These are phyloP conservation scores for Candida smagusa DNA, from an alignment of 1,139 yeast species.

Conservation along the genomic window DNA sequence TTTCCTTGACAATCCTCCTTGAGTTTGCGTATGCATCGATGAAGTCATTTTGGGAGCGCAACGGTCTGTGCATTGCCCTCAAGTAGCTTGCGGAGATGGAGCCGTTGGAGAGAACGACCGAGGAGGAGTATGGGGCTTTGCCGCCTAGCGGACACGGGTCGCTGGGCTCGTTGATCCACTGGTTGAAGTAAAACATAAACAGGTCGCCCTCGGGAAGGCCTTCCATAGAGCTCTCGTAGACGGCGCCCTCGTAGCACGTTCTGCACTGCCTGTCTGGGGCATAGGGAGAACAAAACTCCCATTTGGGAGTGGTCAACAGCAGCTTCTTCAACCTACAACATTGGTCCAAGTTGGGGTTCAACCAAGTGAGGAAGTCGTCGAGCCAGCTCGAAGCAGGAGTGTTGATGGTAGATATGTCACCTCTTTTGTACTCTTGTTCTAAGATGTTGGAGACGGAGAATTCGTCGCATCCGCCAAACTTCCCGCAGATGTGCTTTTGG, in stretches of 20 bases:
- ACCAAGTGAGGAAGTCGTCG: slow-evolving; percentile 84
- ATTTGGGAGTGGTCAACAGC: slow-evolving; percentile 6
- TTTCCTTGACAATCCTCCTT: slow-evolving; percentile 60
- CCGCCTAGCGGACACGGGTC: slow-evolving; percentile 97
- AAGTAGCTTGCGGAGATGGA: slow-evolving; percentile 60
- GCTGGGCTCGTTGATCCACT: slow-evolving; percentile 84
- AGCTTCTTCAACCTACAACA: slow-evolving; percentile 71
- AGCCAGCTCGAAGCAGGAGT: slow-evolving; percentile 92
- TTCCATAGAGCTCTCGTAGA: slow-evolving; percentile 72
- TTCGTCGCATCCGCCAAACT: slow-evolving; percentile 79
- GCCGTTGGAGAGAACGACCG: slow-evolving; percentile 43
- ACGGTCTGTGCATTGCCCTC: slow-evolving; percentile 77
- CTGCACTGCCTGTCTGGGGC: slow-evolving; percentile 74
- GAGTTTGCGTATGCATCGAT: slow-evolving; percentile 78
- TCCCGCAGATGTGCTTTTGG: slow-evolving; percentile 82
- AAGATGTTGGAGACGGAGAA: slow-evolving; percentile 78
- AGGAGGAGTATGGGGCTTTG: slow-evolving; percentile 78
- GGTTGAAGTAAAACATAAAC: slow-evolving; percentile 67
- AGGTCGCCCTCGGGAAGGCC: slow-evolving; percentile 79
- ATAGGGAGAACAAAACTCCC: slow-evolving; percentile 60
- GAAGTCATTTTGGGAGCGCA: slow-evolving; percentile 80
- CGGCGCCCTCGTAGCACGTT: slow-evolving; percentile 59
- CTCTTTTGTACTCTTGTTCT: slow-evolving; percentile 78
- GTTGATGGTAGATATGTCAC: slow-evolving; percentile 58
- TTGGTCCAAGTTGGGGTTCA: slow-evolving; percentile 80